A percentile compares a stretch with the other conserved stretches of the same genome.
phyloP scores from a whole-genome alignment of 139 green algal species.

The Chlamydomonas sp. region DNA sequence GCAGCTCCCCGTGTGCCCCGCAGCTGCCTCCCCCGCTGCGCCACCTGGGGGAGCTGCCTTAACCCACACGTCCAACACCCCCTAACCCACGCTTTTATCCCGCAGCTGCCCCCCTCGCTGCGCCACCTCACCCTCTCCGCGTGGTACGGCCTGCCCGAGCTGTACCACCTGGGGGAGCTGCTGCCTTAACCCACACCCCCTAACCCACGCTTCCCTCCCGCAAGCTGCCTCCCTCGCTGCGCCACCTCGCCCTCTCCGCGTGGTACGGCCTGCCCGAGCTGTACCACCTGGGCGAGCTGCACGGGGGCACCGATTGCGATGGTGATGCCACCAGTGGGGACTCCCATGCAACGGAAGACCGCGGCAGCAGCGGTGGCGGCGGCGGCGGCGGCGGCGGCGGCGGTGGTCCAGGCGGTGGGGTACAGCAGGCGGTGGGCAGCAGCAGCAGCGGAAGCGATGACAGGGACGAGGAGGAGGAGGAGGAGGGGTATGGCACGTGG shows the following conservation, averaged over 20 bases:
- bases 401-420: neutral
- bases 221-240: neutral
- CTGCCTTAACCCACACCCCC: neutral
- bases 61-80: too few relatives aligned
- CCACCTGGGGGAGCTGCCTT: too few relatives aligned
- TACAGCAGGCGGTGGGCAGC: neutral
- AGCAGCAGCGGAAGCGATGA: neutral
- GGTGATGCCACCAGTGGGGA: neutral
- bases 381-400: too few relatives aligned
- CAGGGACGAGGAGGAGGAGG: neutral
- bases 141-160: conserved; percentile 25
- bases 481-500: neutral
- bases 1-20: too few relatives aligned
- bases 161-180: conserved; percentile 4
- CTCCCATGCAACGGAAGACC: neutral
- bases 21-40: too few relatives aligned
- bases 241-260: conserved; percentile 15
- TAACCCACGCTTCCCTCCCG: neutral
- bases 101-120: conserved; percentile 27
- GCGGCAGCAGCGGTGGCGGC: neutral
- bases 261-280: conserved; percentile 28
- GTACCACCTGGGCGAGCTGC: neutral
- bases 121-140: conserved; percentile 19
- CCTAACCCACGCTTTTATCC: neutral
- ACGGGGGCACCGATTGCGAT: neutral